Evolutionary conservation across 345 rosid genomes (phyloP).

Genomic region (Brassica incana): DNA sequence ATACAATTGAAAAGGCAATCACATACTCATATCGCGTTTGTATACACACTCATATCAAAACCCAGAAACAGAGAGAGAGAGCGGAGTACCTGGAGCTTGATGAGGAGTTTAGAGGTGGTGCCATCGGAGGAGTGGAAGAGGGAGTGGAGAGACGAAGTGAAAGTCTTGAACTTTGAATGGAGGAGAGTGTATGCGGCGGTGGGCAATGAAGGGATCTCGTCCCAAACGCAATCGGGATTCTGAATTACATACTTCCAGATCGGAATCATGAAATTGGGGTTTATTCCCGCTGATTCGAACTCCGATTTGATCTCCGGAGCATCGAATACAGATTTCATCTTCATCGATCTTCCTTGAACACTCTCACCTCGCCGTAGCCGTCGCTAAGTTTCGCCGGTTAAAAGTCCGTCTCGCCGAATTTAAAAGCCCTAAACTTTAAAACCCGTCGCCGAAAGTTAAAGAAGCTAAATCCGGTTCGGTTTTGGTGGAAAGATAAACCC

Average conservation of each 20-base stretch:
- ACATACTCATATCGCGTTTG: background rate
- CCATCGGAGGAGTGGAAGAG: constrained; percentile 68
- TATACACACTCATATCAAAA: background rate
- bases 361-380: constrained; percentile 11
- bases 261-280: constrained; percentile 51
- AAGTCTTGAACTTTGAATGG: constrained; percentile 73
- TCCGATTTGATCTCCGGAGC: constrained; percentile 58
- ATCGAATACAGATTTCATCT: constrained; percentile 63
- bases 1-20: background rate
- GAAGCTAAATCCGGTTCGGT: background rate
- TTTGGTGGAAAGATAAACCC: background rate
- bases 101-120: constrained; percentile 81
- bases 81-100: constrained; percentile 68
- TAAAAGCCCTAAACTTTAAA: background rate
- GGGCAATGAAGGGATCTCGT: constrained; percentile 69
- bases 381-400: constrained; percentile 11
- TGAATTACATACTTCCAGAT: constrained; percentile 88
- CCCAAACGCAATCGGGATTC: constrained; percentile 81
- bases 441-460: background rate
- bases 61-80: background rate
- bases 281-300: constrained; percentile 63
- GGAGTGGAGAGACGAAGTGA: constrained; percentile 75
- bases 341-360: constrained; percentile 24
- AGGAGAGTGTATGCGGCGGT: constrained; percentile 68
- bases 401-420: background rate